phyloP scores from a whole-genome alignment of 2,329 filamentous ascomycete genomes.

The Camillea tinctor region DNA sequence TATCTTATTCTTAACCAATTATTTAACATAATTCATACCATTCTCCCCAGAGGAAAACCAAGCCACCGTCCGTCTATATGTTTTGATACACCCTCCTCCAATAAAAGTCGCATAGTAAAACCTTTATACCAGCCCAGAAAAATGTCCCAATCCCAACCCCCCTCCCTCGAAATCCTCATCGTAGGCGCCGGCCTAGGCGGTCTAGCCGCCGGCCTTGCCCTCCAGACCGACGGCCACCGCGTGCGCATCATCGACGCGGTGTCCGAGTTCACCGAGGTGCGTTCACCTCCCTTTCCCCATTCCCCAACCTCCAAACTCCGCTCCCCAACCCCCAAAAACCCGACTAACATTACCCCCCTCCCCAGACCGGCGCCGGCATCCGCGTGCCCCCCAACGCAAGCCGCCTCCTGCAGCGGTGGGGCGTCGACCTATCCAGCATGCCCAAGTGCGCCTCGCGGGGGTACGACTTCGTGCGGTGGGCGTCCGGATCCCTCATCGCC shows the following conservation, averaged over 20 bases:
- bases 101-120: no score
- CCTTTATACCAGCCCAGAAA: no score
- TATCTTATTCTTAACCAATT: no score
- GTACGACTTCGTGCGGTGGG: constrained; percentile 28
- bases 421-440: constrained; percentile 27
- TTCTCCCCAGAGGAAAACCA: background rate
- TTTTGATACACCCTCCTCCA: no score
- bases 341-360: no score
- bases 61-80: no score
- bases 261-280: constrained; percentile 18
- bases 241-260: constrained; percentile 20
- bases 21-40: no score
- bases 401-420: constrained; percentile 32
- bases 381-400: constrained; percentile 34
- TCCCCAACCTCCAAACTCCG: background rate
- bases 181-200: constrained; percentile 18
- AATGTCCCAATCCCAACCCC: constrained; percentile 10
- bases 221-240: constrained; percentile 17
- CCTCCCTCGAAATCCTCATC: constrained; percentile 17
- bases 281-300: background rate
- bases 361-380: constrained; percentile 32
- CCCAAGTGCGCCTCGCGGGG: constrained; percentile 25
- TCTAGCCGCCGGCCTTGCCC: constrained; percentile 16
- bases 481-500: constrained; percentile 25
- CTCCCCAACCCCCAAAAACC: constrained; percentile 3